phyloP scores from a whole-genome alignment of 345 rosid genomes.

The Syzygium aromaticum region DNA sequence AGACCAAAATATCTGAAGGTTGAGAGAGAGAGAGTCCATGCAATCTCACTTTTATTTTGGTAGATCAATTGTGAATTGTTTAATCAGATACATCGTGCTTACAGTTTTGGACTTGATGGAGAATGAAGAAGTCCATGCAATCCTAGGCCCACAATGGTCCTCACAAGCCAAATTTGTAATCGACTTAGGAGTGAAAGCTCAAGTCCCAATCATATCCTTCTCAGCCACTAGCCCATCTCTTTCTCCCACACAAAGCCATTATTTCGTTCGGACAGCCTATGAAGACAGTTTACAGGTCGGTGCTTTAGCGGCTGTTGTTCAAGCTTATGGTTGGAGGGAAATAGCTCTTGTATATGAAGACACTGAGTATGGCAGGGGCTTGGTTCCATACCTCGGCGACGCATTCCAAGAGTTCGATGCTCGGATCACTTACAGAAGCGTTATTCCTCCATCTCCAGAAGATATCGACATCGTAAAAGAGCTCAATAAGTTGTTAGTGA shows the following conservation, averaged over 20 bases:
- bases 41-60: not conserved
- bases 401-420: constrained; percentile 14
- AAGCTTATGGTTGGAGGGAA: constrained; percentile 24
- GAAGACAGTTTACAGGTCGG: constrained; percentile 19
- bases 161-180: constrained; percentile 22
- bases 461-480: constrained; percentile 10
- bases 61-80: too few species aligned
- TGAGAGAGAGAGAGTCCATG: not conserved
- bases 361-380: constrained; percentile 21
- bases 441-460: constrained; percentile 7
- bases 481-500: constrained; percentile 16
- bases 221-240: constrained; percentile 19
- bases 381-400: constrained; percentile 17
- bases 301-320: constrained; percentile 15
- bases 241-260: not conserved
- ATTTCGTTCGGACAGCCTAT: constrained; percentile 16
- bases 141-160: constrained; percentile 24
- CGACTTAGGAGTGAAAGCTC: constrained; percentile 18
- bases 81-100: not conserved
- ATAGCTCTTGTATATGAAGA: constrained; percentile 20
- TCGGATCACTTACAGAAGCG: constrained; percentile 8
- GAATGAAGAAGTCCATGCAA: constrained; percentile 27
- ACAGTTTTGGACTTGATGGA: constrained; percentile 28
- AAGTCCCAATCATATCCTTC: constrained; percentile 26
- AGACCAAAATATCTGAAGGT: not conserved